Conservation (phyloP, 768 basidiomycete species). For the Cystobasidium onofrii region DNA sequence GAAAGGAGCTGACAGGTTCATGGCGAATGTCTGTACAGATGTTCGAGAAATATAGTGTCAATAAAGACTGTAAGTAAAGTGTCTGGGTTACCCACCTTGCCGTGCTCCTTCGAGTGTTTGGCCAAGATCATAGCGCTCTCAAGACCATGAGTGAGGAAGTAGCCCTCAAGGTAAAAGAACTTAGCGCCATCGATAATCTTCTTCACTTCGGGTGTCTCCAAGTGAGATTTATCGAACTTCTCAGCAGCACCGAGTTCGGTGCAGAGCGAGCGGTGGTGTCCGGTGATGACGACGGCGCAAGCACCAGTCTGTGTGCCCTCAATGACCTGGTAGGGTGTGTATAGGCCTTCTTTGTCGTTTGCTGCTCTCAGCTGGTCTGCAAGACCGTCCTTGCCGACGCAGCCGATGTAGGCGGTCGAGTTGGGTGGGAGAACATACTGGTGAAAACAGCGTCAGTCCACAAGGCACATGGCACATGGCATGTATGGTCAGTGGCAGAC, state of each 20-base stretch:
- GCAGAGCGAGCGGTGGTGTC: conserved; percentile 78
- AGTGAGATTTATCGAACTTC: conserved; percentile 72
- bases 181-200: conserved; percentile 70
- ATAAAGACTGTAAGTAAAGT: not conserved
- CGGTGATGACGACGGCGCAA: conserved; percentile 90
- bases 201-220: conserved; percentile 65
- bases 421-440: conserved; percentile 82
- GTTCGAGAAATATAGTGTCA: not conserved
- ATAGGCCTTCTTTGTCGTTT: conserved; percentile 83
- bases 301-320: conserved; percentile 84
- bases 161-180: conserved; percentile 89
- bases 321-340: conserved; percentile 79
- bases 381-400: conserved; percentile 86
- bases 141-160: conserved; percentile 89
- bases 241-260: conserved; percentile 86
- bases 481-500: too few relatives aligned
- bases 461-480: too few relatives aligned
- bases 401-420: conserved; percentile 88
- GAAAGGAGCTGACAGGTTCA: conserved; percentile 97
- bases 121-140: conserved; percentile 64
- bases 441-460: not conserved
- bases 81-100: conserved; percentile 56
- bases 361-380: conserved; percentile 78
- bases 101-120: conserved; percentile 63
- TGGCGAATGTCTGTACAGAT: conserved; percentile 63